phyloP scores from a whole-genome alignment of 2,329 filamentous ascomycete genomes.

The Neocucurbitaria cava region DNA sequence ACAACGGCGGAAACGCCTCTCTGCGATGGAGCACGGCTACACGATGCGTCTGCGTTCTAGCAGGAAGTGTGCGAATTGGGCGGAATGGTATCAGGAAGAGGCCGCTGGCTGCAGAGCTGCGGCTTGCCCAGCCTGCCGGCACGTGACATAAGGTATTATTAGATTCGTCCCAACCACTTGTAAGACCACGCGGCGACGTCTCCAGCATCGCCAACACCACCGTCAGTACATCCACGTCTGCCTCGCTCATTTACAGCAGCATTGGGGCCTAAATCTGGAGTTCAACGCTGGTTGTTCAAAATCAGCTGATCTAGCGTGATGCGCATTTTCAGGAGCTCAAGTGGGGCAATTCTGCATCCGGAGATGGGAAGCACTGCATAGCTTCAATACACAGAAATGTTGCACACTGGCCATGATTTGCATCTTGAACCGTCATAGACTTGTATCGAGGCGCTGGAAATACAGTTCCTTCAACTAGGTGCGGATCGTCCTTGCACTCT shows the following conservation, averaged over 20 bases:
- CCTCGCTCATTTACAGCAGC: background rate
- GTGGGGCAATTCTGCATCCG: background rate
- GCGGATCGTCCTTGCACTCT: background rate
- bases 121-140: conserved; percentile 15
- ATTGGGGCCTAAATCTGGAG: too few species aligned
- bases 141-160: conserved; percentile 20
- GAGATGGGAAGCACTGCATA: background rate
- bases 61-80: conserved; percentile 9
- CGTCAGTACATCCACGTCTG: background rate
- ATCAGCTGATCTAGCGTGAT: background rate
- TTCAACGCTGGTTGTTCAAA: background rate
- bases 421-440: too few species aligned
- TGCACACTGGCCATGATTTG: background rate
- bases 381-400: background rate
- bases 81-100: background rate
- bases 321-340: background rate
- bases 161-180: conserved; percentile 10
- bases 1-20: conserved; percentile 11
- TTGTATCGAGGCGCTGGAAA: background rate
- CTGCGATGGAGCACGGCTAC: conserved; percentile 12
- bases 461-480: background rate
- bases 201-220: background rate
- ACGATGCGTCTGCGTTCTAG: background rate
- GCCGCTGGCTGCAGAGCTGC: background rate
- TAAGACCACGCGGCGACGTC: background rate